phyloP scores from a whole-genome alignment of 1,139 yeast species.

The Saccharomycopsis hybrid region DNA sequence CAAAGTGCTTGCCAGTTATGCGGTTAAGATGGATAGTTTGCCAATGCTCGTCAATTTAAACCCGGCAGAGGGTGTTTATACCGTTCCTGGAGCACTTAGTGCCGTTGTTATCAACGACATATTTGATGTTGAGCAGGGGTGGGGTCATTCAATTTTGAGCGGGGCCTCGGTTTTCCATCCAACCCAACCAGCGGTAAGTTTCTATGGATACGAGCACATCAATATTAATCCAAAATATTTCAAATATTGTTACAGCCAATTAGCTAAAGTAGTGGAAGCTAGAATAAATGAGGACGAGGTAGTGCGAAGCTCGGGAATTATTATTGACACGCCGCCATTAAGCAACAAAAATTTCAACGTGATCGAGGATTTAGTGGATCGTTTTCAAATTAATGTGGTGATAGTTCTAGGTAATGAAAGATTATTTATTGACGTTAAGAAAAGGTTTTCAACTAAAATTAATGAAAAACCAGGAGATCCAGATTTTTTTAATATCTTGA shows the following conservation, averaged over 20 bases:
- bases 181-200: conserved; percentile 80
- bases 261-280: conserved; percentile 53
- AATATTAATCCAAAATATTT: conserved; percentile 59
- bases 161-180: conserved; percentile 81
- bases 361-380: conserved; percentile 54
- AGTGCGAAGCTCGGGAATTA: conserved; percentile 46
- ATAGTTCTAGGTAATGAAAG: conserved; percentile 62
- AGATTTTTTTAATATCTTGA: conserved; percentile 26
- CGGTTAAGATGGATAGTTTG: conserved; percentile 60
- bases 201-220: conserved; percentile 63
- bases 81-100: conserved; percentile 78
- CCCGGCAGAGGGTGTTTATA: conserved; percentile 72
- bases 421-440: conserved; percentile 52
- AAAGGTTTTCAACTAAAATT: conserved; percentile 43
- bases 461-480: conserved; percentile 20
- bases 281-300: conserved; percentile 58
- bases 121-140: conserved; percentile 74
- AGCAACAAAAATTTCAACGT: conserved; percentile 41
- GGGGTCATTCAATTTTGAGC: conserved; percentile 84
- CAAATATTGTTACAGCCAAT: conserved; percentile 45
- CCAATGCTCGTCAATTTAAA: conserved; percentile 75
- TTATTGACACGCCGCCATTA: conserved; percentile 78
- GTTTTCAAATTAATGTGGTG: conserved; percentile 52
- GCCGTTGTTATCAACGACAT: conserved; percentile 81
- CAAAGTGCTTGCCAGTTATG: conserved; percentile 68